Evolutionary conservation across 768 basidiomycete genomes (phyloP).

Genomic region (Mycena rebaudengoi): DNA sequence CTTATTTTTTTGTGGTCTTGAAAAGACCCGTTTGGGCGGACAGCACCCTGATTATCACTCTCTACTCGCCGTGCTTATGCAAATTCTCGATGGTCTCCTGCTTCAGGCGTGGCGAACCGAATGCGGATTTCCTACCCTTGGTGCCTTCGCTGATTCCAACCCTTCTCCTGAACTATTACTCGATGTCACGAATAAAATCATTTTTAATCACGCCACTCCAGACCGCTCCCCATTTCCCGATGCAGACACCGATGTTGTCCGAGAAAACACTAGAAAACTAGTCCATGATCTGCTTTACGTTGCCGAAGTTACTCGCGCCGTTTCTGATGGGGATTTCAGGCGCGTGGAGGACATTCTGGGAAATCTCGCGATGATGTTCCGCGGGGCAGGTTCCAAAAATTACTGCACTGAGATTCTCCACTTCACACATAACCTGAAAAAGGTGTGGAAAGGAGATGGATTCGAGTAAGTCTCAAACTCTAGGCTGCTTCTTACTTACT

Average conservation of each 20-base stretch:
- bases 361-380: constrained; percentile 38
- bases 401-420: constrained; percentile 42
- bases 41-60: constrained; percentile 16
- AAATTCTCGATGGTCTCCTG: constrained; percentile 42
- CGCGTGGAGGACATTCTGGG: constrained; percentile 40
- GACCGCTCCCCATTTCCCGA: not conserved
- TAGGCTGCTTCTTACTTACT: not conserved
- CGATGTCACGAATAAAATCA: constrained; percentile 28
- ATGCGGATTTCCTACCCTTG: constrained; percentile 23
- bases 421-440: constrained; percentile 39
- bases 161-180: constrained; percentile 33
- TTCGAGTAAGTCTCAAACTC: constrained; percentile 37
- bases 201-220: constrained; percentile 34
- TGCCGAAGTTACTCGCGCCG: constrained; percentile 13
- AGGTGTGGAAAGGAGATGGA: constrained; percentile 40
- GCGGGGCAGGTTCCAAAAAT: constrained; percentile 41
- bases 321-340: constrained; percentile 9
- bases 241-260: not conserved
- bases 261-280: constrained; percentile 20
- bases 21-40: not conserved
- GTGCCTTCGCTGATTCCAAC: constrained; percentile 33
- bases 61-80: constrained; percentile 32
- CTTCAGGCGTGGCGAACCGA: constrained; percentile 40
- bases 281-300: constrained; percentile 25
- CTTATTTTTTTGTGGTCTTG: not conserved